Evolutionary conservation across 2,329 filamentous ascomycete genomes (phyloP).

Genomic region (Calonectria ilicicola): DNA sequence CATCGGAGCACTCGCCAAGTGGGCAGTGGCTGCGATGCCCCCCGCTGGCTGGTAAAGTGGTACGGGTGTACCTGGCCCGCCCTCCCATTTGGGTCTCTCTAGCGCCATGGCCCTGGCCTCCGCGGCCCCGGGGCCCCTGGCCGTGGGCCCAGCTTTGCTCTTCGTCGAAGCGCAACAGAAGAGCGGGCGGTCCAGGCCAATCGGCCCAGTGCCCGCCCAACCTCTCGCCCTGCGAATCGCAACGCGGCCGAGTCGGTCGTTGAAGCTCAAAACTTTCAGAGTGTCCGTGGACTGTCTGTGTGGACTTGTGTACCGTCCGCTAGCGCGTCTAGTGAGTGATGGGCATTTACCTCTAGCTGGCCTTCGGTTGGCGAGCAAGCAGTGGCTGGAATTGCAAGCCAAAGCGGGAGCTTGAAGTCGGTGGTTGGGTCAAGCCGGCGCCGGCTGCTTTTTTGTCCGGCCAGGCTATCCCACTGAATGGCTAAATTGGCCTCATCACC

Average conservation of each 20-base stretch:
- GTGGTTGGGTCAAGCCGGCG: neutral
- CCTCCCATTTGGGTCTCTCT: constrained; percentile 29
- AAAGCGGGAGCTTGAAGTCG: neutral
- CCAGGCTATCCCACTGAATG: neutral
- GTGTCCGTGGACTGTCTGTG: constrained; percentile 2
- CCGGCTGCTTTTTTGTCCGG: constrained; percentile 23
- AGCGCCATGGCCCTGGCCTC: constrained; percentile 33
- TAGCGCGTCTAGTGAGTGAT: constrained; percentile 6
- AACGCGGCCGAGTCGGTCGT: neutral
- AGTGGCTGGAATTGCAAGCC: neutral
- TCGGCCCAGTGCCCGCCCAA: neutral
- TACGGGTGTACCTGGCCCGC: constrained; percentile 34
- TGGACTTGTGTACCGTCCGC: neutral
- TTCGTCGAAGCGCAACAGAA: neutral
- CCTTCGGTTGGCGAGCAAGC: neutral
- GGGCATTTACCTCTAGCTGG: neutral
- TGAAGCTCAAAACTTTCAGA: neutral
- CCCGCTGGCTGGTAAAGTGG: constrained; percentile 26
- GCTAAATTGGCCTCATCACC: neutral
- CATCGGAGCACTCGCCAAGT: constrained; percentile 33
- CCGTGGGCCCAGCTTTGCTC: constrained; percentile 24
- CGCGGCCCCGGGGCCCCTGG: constrained; percentile 36
- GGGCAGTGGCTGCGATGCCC: constrained; percentile 19
- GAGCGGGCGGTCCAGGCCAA: neutral
- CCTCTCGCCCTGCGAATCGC: constrained; percentile 3